Percentiles rank a stretch among this genome's conserved stretches.
These are phyloP conservation scores for Eucalyptus victrix DNA, from an alignment of 345 rosid species.

Conservation along the genomic window DNA sequence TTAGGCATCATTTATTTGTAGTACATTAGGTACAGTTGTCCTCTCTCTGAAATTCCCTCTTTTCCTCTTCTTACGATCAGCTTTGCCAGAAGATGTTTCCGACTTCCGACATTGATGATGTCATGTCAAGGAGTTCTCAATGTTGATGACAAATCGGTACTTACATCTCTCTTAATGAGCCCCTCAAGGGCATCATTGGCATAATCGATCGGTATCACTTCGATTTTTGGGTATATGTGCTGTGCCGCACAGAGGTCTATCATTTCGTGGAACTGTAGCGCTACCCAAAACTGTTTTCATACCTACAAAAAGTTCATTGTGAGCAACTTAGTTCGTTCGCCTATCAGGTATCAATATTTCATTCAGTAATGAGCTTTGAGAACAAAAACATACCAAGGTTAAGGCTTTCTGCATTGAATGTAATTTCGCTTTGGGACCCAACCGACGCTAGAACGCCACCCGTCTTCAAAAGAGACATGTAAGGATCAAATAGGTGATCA, in stretches of 20 bases:
- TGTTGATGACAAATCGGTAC: slow-evolving; percentile 77
- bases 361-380: neutral
- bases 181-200: slow-evolving; percentile 73
- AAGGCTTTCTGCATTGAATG: slow-evolving; percentile 56
- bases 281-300: slow-evolving; percentile 53
- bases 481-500: slow-evolving; percentile 67
- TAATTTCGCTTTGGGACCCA: slow-evolving; percentile 66
- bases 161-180: slow-evolving; percentile 54
- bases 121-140: slow-evolving; percentile 55
- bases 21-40: too few species aligned
- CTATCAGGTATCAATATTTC: neutral
- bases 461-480: slow-evolving; percentile 56
- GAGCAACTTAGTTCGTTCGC: neutral
- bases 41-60: too few species aligned
- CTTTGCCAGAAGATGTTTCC: too few species aligned
- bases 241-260: slow-evolving; percentile 56
- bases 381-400: slow-evolving; percentile 9
- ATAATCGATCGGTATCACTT: slow-evolving; percentile 51
- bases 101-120: neutral
- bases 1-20: too few species aligned
- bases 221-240: slow-evolving; percentile 56
- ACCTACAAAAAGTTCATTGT: slow-evolving; percentile 17
- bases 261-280: slow-evolving; percentile 54
- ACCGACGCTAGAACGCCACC: slow-evolving; percentile 53
- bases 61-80: too few species aligned